Percentiles rank a stretch among this genome's conserved stretches.
Conservation (phyloP, 768 basidiomycete species). For the Ramaria sp. region DNA sequence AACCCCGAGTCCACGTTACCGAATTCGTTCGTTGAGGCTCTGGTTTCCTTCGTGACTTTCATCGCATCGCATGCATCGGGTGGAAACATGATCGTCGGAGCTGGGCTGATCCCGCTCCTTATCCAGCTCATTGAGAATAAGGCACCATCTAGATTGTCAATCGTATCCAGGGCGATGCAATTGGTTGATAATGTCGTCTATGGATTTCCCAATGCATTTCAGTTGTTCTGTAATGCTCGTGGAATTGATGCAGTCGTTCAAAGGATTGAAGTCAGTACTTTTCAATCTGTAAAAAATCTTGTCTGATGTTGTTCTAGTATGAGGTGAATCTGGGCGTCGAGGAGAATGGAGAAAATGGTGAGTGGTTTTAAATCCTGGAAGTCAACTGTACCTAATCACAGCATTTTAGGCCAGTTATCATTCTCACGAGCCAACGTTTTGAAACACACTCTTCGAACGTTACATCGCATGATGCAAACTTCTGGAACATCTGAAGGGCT, state of each 20-base stretch:
- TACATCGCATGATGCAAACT: constrained; percentile 96
- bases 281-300: neutral
- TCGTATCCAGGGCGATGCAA: constrained; percentile 85
- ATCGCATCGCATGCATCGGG: constrained; percentile 77
- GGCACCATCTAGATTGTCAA: constrained; percentile 52
- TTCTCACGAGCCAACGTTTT: constrained; percentile 70
- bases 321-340: constrained; percentile 59
- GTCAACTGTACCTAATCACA: constrained; percentile 4
- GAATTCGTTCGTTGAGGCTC: constrained; percentile 71
- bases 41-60: constrained; percentile 79
- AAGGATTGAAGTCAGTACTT: constrained; percentile 66
- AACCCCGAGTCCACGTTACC: constrained; percentile 54
- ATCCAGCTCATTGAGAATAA: constrained; percentile 83
- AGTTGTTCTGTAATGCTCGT: constrained; percentile 70
- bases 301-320: constrained; percentile 28
- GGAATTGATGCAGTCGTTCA: constrained; percentile 82
- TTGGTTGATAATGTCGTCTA: constrained; percentile 89
- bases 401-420: constrained; percentile 50
- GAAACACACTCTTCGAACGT: constrained; percentile 82
- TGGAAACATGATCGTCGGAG: constrained; percentile 89
- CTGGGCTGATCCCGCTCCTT: constrained; percentile 80
- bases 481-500: constrained; percentile 91
- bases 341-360: constrained; percentile 39
- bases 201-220: constrained; percentile 78
- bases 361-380: constrained; percentile 36